phyloP scores from a whole-genome alignment of 106 monocot genomes.

The Platanthera zijinensis region DNA sequence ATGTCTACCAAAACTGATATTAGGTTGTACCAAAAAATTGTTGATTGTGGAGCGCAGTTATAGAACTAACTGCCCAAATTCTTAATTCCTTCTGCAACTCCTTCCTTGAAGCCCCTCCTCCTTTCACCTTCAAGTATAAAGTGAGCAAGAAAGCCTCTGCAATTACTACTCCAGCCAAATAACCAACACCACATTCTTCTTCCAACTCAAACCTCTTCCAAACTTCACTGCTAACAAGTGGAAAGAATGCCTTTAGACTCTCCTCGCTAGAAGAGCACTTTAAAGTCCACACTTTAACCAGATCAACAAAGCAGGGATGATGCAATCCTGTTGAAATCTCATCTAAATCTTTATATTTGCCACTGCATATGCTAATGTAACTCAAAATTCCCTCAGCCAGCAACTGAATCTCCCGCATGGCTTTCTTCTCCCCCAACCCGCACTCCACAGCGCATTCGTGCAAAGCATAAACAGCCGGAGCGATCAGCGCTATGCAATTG shows the following conservation, averaged over 20 bases:
- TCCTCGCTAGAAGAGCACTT: slow-evolving; percentile 4
- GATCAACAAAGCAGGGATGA: slow-evolving; percentile 54
- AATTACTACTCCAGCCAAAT: slow-evolving; percentile 62
- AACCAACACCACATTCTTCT: slow-evolving; percentile 36
- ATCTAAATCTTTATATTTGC: slow-evolving; percentile 15
- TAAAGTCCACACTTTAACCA: slow-evolving; percentile 60
- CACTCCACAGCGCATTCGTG: slow-evolving; percentile 28
- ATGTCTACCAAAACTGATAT: no score
- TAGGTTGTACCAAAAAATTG: slow-evolving; percentile 63
- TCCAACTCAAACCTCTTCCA: slow-evolving; percentile 25
- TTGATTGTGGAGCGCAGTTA: slow-evolving; percentile 55
- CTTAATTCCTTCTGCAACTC: slow-evolving; percentile 62
- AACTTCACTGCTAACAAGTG: slow-evolving; percentile 52
- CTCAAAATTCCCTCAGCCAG: slow-evolving; percentile 60
- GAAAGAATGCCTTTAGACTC: slow-evolving; percentile 36
- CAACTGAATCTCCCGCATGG: slow-evolving; percentile 40
- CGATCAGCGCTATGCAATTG: slow-evolving; percentile 69
- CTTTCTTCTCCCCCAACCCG: slow-evolving; percentile 23
- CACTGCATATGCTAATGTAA: slow-evolving; percentile 76
- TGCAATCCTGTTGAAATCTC: slow-evolving; percentile 12
- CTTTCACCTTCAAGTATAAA: slow-evolving; percentile 50
- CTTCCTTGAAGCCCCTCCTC: slow-evolving; percentile 12
- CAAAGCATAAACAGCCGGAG: slow-evolving; percentile 61
- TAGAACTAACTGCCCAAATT: slow-evolving; percentile 74
- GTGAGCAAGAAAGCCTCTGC: slow-evolving; percentile 76